Evolutionary conservation across 441 rosid species (phyloP).

Genomic region (Eruca vesicaria): DNA sequence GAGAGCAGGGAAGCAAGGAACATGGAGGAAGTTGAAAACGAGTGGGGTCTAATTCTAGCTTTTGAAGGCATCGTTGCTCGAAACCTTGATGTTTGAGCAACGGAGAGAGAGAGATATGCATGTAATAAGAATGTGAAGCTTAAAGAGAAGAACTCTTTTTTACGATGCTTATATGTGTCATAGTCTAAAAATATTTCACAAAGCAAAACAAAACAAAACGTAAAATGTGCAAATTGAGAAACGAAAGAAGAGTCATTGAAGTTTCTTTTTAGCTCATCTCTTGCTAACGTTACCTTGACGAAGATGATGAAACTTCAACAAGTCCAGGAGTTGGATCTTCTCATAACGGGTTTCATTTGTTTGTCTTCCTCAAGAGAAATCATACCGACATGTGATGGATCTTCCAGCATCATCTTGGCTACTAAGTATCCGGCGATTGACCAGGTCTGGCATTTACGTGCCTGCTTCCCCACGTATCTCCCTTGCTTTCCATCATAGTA

Average conservation of each 20-base stretch:
- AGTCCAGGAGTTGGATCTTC: slow-evolving; percentile 81
- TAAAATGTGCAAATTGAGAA: slow-evolving; percentile 11
- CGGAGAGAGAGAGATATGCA: not conserved
- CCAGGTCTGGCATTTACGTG: slow-evolving; percentile 84
- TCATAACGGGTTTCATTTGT: slow-evolving; percentile 70
- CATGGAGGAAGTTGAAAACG: slow-evolving; percentile 22
- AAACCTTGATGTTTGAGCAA: slow-evolving; percentile 58
- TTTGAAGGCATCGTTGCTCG: slow-evolving; percentile 96
- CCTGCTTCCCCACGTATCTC: slow-evolving; percentile 76
- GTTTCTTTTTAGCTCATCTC: not conserved
- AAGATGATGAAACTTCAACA: slow-evolving; percentile 28
- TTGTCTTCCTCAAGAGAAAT: slow-evolving; percentile 84
- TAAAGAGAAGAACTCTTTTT: slow-evolving; percentile 4
- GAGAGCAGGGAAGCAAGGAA: slow-evolving; percentile 51
- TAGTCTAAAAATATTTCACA: slow-evolving; percentile 25
- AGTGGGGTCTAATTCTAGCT: slow-evolving; percentile 85
- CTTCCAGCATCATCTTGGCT: slow-evolving; percentile 92
- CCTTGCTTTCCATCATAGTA: slow-evolving; percentile 31
- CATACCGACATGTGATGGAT: slow-evolving; percentile 91
- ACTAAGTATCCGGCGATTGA: slow-evolving; percentile 87
- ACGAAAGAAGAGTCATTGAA: not conserved
- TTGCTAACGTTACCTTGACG: not conserved
- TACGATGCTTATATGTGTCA: slow-evolving; percentile 7
- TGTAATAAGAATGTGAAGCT: slow-evolving; percentile 19
- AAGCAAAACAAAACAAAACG: slow-evolving; percentile 9